These are phyloP conservation scores for Candida silvicultrix DNA, from an alignment of 805 yeast genomes.

Conservation along the genomic window DNA sequence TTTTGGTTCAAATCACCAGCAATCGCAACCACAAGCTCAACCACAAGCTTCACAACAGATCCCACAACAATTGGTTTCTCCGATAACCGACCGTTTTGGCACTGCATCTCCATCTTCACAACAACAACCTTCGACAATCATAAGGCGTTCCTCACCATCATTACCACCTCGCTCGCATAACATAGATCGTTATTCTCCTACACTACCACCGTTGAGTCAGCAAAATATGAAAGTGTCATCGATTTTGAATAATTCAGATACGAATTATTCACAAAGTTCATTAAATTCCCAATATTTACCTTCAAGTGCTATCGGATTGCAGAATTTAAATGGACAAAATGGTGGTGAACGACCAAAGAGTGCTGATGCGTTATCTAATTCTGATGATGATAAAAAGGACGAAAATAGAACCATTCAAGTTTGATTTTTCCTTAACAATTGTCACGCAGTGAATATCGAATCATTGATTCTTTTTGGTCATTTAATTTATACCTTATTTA, in stretches of 20 bases:
- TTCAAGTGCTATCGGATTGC: background rate
- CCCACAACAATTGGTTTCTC: background rate
- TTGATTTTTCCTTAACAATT: background rate
- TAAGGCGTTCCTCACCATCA: background rate
- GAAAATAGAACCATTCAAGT: background rate
- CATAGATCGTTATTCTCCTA: background rate
- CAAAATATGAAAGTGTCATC: conserved; percentile 16
- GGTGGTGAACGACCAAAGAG: background rate
- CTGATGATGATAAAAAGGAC: background rate
- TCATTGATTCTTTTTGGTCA: background rate
- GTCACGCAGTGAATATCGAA: too few species aligned
- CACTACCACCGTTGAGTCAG: background rate
- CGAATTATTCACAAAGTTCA: background rate
- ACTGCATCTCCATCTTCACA: background rate
- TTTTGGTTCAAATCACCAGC: conserved; percentile 1
- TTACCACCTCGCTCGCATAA: background rate
- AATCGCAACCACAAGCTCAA: conserved; percentile 1
- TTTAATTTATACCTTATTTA: too few species aligned
- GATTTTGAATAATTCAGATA: conserved; percentile 9
- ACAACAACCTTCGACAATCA: background rate
- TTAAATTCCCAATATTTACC: background rate
- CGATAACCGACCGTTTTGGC: too few species aligned
- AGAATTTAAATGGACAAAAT: background rate
- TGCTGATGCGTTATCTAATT: background rate
- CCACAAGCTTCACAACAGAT: background rate